These are phyloP conservation scores for Eutrema yunnanense DNA, from an alignment of 345 rosid genomes.

Conservation along the genomic window DNA sequence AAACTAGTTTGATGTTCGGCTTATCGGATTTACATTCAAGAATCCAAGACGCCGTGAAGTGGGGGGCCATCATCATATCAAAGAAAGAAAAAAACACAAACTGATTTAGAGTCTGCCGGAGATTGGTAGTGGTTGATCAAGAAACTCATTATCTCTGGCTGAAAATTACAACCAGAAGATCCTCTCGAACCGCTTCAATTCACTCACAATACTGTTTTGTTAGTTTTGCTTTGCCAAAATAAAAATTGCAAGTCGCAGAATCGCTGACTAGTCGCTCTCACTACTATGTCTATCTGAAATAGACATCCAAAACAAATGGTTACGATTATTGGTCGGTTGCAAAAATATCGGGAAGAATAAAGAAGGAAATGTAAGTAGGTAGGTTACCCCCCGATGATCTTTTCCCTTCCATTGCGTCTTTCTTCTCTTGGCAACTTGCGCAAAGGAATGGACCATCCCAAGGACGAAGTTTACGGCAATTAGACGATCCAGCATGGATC, in stretches of 20 bases:
- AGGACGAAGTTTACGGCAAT: conserved; percentile 64
- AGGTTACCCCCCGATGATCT: conserved; percentile 63
- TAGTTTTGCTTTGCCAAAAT: conserved; percentile 32
- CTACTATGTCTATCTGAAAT: conserved; percentile 76
- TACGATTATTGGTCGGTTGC: neutral
- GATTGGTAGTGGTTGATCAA: conserved; percentile 26
- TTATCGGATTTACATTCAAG: conserved; percentile 7
- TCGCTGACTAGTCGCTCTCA: conserved; percentile 75
- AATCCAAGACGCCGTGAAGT: conserved; percentile 14
- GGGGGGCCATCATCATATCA: conserved; percentile 8
- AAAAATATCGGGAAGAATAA: neutral
- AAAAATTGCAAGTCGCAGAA: conserved; percentile 22
- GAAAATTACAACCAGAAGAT: conserved; percentile 23
- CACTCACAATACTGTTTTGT: conserved; percentile 28
- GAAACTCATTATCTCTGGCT: conserved; percentile 14
- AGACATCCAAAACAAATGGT: neutral
- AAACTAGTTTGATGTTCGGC: conserved; percentile 12
- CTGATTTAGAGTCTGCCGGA: conserved; percentile 20
- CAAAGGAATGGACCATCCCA: conserved; percentile 99
- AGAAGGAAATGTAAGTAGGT: neutral
- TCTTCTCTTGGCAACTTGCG: conserved; percentile 91
- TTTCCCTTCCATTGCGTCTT: conserved; percentile 98
- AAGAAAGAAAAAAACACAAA: conserved; percentile 29
- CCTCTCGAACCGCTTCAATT: conserved; percentile 17
- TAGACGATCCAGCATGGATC: conserved; percentile 68